These are phyloP conservation scores for Sporobolus alterniflorus DNA, from an alignment of 202 grass and related monocot genomes.

Conservation along the genomic window DNA sequence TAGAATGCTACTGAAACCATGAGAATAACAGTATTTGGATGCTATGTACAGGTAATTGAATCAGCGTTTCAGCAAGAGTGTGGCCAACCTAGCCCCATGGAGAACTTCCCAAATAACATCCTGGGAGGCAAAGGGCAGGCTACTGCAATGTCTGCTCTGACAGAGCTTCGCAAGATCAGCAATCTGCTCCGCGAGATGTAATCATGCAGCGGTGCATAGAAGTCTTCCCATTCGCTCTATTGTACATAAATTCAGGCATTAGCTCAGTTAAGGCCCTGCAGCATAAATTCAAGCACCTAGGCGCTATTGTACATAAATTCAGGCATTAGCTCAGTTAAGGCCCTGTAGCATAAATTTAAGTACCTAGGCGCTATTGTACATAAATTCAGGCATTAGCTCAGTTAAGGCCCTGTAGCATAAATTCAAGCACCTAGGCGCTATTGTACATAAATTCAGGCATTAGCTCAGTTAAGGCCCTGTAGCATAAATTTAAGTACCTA, in stretches of 20 bases:
- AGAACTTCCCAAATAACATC: conserved; percentile 73
- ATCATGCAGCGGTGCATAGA: not conserved
- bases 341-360: conserved; percentile 5
- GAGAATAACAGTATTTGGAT: conserved; percentile 17
- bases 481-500: conserved; percentile 21
- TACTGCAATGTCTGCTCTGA: conserved; percentile 75
- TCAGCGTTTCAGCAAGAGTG: conserved; percentile 92
- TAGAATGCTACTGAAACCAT: not conserved
- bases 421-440: too few relatives aligned
- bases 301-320: not conserved
- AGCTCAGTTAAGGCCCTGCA: conserved; percentile 22
- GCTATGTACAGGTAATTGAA: conserved; percentile 78
- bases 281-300: conserved; percentile 21
- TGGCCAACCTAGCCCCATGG: conserved; percentile 55
- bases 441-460: too few relatives aligned
- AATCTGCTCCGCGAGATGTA: conserved; percentile 91
- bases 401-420: too few relatives aligned
- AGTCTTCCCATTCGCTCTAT: not conserved
- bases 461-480: conserved; percentile 24
- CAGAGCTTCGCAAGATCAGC: conserved; percentile 96
- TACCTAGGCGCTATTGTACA: too few relatives aligned
- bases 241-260: not conserved
- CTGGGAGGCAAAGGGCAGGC: conserved; percentile 82
- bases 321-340: conserved; percentile 18
- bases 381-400: too few relatives aligned